Base-by-base conservation (phyloP, 2,329 filamentous ascomycete species). In the Cytospora schulzeri region DNA sequence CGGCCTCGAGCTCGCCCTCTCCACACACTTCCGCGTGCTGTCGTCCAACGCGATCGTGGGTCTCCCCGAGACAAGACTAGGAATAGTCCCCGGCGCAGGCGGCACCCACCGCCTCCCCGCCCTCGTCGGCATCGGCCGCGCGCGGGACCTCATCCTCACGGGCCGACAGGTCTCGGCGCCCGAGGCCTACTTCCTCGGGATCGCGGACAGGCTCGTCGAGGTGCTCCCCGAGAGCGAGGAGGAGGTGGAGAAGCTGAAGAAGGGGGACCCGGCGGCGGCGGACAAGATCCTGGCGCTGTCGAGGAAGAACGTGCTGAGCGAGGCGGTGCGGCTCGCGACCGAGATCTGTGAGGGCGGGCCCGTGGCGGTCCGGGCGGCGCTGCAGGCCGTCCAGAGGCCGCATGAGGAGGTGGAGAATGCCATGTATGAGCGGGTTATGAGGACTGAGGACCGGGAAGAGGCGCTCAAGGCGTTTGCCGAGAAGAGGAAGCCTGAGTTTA, bases 21-120 rank as follows among this genome's bases (percentile, higher is more conserved):
- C 90, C 70, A 96, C 94, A 1, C 88, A 95, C 76, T 88, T 99
- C 77, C 92, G 95, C 69, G 89, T 99, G 60, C 89, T 98, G 69
- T 85, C 88, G 35, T 92, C 91, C 48, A 91, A 88, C 38, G 91
- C 92, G 19, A 80, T 83, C 28, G 87, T 99, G 62, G 93, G 88
- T 0, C 86, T 98, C 6, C 95, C 95, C 1, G 95, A 99, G 76
- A 98, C 95, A 1, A 85, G 93, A 2, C 85, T 99, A 2, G 95
- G 91, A 63, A 99, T 99, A 74, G 91, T 99, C 69, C 95, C 95
- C 3, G 95, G 95, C 65, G 95, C 94, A 2, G 95, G 95, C 52
- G 95, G 94, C 66, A 98, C 94, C 1, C 92, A 92, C 76, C 89
- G 95, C 12, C 87, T 99, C 0, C 92, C 93, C 1, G 85, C 84